Conservation (phyloP, 352 stramenopile genomes). For the Phytophthora cryptogea region DNA sequence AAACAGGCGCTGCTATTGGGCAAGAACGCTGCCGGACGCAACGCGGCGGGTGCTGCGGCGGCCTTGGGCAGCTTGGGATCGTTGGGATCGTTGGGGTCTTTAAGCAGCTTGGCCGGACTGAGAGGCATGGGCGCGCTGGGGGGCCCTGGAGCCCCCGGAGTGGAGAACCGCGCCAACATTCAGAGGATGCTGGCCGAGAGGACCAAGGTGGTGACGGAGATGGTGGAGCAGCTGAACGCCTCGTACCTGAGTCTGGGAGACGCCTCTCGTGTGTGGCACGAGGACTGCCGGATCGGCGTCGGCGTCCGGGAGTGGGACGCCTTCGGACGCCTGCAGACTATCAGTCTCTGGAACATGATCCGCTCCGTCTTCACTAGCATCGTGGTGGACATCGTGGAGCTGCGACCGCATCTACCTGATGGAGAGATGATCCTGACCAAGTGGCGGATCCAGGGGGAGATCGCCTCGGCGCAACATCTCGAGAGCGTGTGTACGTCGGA, state of each 20-base stretch:
- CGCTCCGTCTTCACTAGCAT: conserved; percentile 79
- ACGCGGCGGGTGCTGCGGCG: conserved; percentile 7
- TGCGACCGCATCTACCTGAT: conserved; percentile 72
- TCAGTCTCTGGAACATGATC: conserved; percentile 85
- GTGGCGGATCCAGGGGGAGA: conserved; percentile 82
- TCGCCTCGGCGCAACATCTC: conserved; percentile 63
- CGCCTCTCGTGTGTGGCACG: conserved; percentile 72
- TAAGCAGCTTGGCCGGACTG: conserved; percentile 22
- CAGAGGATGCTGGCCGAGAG: conserved; percentile 64
- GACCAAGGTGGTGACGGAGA: conserved; percentile 80
- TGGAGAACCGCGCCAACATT: conserved; percentile 40
- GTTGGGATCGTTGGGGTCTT: too few species aligned
- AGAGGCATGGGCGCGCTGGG: conserved; percentile 5
- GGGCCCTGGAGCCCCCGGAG: conserved; percentile 2
- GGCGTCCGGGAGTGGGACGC: conserved; percentile 84
- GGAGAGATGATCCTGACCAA: conserved; percentile 87
- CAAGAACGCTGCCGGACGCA: conserved; percentile 44
- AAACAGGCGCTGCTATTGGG: conserved; percentile 77
- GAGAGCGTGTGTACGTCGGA: conserved; percentile 67
- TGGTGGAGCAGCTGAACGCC: conserved; percentile 80
- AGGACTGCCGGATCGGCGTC: conserved; percentile 73
- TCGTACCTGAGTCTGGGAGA: conserved; percentile 70
- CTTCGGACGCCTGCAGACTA: conserved; percentile 67
- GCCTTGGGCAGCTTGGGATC: conserved; percentile 27
- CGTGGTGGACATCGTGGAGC: conserved; percentile 79